These are phyloP conservation scores for Escovopsis sp. DNA, from an alignment of 2,329 filamentous ascomycete genomes.

Conservation along the genomic window DNA sequence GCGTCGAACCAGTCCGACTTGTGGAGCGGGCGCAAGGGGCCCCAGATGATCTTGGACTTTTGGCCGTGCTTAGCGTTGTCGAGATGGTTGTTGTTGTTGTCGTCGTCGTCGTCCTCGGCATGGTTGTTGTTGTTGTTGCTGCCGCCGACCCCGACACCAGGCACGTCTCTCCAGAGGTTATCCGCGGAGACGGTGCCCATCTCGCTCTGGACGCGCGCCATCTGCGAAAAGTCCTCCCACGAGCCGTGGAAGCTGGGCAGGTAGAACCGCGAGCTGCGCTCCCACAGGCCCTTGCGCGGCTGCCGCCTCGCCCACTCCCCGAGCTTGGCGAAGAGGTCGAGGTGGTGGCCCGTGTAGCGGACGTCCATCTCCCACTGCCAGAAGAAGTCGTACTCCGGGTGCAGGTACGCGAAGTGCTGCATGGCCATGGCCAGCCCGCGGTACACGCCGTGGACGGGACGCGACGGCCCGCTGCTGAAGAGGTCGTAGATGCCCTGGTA, in stretches of 20 bases:
- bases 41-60: constrained; percentile 56
- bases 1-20: constrained; percentile 57
- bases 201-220: constrained; percentile 62
- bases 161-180: constrained; percentile 48
- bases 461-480: constrained; percentile 46
- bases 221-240: constrained; percentile 64
- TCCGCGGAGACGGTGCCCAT: constrained; percentile 50
- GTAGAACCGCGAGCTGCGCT: constrained; percentile 66
- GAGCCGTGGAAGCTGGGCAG: constrained; percentile 59
- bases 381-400: constrained; percentile 80
- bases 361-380: constrained; percentile 97
- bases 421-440: constrained; percentile 87
- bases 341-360: constrained; percentile 79
- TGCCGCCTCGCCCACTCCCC: constrained; percentile 56
- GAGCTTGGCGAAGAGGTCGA: constrained; percentile 56
- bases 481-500: constrained; percentile 80
- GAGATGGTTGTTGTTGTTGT: constrained; percentile 12
- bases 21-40: constrained; percentile 56
- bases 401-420: constrained; percentile 79
- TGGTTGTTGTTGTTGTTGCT: too few relatives aligned
- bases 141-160: constrained; percentile 21
- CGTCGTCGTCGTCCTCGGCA: too few relatives aligned
- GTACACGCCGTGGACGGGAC: constrained; percentile 84
- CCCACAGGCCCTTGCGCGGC: constrained; percentile 69
- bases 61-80: constrained; percentile 16